Base-by-base conservation (phyloP, 495 filamentous ascomycete genomes). In the Clavariopsis aquatica region DNA sequence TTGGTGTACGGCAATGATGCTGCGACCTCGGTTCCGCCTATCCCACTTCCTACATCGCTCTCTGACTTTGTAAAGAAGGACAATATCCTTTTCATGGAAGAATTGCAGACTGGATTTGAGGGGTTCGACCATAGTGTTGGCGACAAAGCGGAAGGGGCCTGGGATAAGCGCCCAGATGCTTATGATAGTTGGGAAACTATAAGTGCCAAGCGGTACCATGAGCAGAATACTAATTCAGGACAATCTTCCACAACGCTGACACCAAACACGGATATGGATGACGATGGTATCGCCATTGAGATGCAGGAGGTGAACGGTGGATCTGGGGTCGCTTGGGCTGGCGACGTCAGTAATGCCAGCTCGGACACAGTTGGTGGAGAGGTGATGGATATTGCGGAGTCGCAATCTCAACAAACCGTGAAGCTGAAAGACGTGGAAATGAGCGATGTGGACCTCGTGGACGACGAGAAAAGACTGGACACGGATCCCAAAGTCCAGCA, bases 1-100 rank as follows among this genome's bases (percentile, higher is more conserved):
- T 57, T 72, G 4, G 61, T 72, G 2, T 72, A 72, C 49, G 70
- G 68, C 31, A 72, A 66, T 38, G 57, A 65, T 29, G 57, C 24
- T 13, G 68, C 70, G 5, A 34, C 56, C n/a, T 46, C 31, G n/a
- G 27, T 31, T 4, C 52, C 41, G 5, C 24, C 22, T 15, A 8
- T 36, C 13, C 57, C 62, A 9, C 52, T 66, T 8, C 24, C 62
- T 7, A 29, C 55, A 24, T 24, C 57, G 7, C 68, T 70, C 5
- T 2, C 43, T 19, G 29, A 58, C 7, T 70, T 70, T 23, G 57
- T 70, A 0, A 63, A 62, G 13, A 19, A 58, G 17, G 68, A 70
- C 62, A 67, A 70, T 31, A 1, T 56, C 0, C 19, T 10, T 5
- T 71, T 71, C 45, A 13, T 60, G 29, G 36, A 63, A 19, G 66